These are phyloP conservation scores for Cystobasidium onofrii DNA, from an alignment of 768 basidiomycete genomes.

Conservation along the genomic window DNA sequence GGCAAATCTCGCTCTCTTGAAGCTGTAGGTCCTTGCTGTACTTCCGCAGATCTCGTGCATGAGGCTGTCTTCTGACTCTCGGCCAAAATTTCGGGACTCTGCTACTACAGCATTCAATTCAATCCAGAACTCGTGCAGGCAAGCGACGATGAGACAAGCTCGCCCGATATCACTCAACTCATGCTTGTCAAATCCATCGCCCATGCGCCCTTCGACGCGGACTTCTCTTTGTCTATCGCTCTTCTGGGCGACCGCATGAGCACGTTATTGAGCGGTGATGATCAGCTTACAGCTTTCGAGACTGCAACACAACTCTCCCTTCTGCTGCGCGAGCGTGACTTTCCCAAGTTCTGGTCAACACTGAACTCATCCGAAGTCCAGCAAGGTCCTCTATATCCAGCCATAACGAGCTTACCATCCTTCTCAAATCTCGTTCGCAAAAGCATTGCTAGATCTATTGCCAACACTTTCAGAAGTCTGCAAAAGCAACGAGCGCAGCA, in stretches of 20 bases:
- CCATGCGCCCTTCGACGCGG: slow-evolving; percentile 66
- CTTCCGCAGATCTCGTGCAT: slow-evolving; percentile 5
- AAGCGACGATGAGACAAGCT: slow-evolving; percentile 58
- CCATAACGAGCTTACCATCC: slow-evolving; percentile 53
- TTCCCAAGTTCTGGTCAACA: slow-evolving; percentile 71
- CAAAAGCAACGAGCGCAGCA: slow-evolving; percentile 1
- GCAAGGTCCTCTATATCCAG: neutral
- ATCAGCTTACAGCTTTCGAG: slow-evolving; percentile 1
- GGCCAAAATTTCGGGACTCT: slow-evolving; percentile 21
- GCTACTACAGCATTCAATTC: slow-evolving; percentile 71
- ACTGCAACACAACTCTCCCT: slow-evolving; percentile 50
- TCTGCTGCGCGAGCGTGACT: slow-evolving; percentile 72
- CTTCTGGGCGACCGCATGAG: slow-evolving; percentile 64
- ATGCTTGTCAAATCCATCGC: slow-evolving; percentile 87
- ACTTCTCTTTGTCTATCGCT: slow-evolving; percentile 89
- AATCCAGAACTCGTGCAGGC: slow-evolving; percentile 87
- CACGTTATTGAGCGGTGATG: slow-evolving; percentile 28
- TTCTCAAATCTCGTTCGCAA: slow-evolving; percentile 60
- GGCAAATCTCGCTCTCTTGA: slow-evolving; percentile 87
- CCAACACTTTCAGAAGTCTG: slow-evolving; percentile 35
- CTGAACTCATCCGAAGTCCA: slow-evolving; percentile 1
- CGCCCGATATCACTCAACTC: slow-evolving; percentile 52
- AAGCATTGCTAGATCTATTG: slow-evolving; percentile 37
- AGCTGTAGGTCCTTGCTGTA: slow-evolving; percentile 56
- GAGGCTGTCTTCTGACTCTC: neutral